Base-by-base conservation (phyloP, 805 yeast species). In the Candida rishiriensis region DNA sequence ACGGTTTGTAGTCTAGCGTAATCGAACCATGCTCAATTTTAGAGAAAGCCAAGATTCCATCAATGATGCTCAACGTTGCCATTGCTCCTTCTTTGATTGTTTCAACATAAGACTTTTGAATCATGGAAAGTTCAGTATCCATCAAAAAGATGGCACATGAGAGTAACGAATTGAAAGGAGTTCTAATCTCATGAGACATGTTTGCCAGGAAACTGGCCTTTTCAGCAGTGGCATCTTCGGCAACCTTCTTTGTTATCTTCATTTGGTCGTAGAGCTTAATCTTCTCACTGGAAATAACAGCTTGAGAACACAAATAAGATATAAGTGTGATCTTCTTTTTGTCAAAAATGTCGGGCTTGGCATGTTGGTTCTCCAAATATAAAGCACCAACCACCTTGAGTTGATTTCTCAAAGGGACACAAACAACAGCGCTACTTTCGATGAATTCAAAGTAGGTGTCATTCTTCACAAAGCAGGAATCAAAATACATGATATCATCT, bases 101-200 rank as follows among this genome's bases (percentile, higher is more conserved):
- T 47, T 74, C 78, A 9, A 75, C 81, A 48, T 76, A 76, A 45
- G 73, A 76, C 17, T 67, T 55, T 49, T 76, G 81, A 8, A 72
- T 59, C 30, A 59, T 63, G 12, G 59, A 65, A 45, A 76, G 57
- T 3, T 64, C 66, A 0, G 81, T 76, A 46, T 75, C 79, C 41
- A 76, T 58, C 43, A 76, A 61, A 48, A 76, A 71, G 3, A 75
- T 69, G 2, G 76, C 68, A 55, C 76, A 73, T 14, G 76, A 72
- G 44, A 74, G 60, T 29, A 73, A 62, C 2, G 77, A 73, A 52
- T 77, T 76, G 59, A 76, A 76, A 1, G 81, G 81, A 2, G 81
- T 76, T 40, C 81, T 60, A 39, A 76, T 75, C 50, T 76, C 81
- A 51, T 76, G 81, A 1, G 80, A 75, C 81, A 76, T 76, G 48